These are phyloP conservation scores for Mucor plumbeus DNA, from an alignment of 371 early-diverging fungal genomes.

Conservation along the genomic window DNA sequence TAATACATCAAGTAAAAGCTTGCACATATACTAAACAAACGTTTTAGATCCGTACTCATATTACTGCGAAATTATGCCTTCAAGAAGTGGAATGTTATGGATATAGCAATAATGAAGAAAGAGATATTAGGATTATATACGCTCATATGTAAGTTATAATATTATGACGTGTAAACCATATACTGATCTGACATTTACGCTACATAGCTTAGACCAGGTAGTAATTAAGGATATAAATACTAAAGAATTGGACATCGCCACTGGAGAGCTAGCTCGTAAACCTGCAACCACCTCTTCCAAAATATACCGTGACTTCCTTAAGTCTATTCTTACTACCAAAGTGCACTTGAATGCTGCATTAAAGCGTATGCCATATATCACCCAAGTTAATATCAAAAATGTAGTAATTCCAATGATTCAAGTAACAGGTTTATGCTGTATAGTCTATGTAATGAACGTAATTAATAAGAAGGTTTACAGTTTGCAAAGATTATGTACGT, in stretches of 20 bases:
- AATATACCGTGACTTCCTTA: slow-evolving; percentile 9
- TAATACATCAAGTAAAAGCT: no score
- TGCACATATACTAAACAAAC: no score
- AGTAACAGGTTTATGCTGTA: no score
- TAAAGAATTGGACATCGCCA: no score
- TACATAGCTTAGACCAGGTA: no score
- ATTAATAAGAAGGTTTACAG: no score
- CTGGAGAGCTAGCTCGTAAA: slow-evolving; percentile 13
- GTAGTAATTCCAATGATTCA: slow-evolving; percentile 17
- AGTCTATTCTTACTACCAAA: background rate
- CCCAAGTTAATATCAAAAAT: slow-evolving; percentile 18
- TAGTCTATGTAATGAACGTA: no score
- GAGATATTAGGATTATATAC: slow-evolving; percentile 17
- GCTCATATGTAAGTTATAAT: slow-evolving; percentile 27
- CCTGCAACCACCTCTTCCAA: slow-evolving; percentile 12
- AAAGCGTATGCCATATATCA: slow-evolving; percentile 15
- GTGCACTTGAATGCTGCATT: slow-evolving; percentile 1
- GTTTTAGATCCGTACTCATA: no score
- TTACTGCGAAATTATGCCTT: no score
- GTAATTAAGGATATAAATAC: no score
- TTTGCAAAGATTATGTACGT: no score
- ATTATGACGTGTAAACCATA: slow-evolving; percentile 17
- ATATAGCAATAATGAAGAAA: background rate
- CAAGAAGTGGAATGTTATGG: no score
- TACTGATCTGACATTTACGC: slow-evolving; percentile 21